Evolutionary conservation across 1,139 yeast species (phyloP).

Genomic region (Arxiozyma slooffiae): DNA sequence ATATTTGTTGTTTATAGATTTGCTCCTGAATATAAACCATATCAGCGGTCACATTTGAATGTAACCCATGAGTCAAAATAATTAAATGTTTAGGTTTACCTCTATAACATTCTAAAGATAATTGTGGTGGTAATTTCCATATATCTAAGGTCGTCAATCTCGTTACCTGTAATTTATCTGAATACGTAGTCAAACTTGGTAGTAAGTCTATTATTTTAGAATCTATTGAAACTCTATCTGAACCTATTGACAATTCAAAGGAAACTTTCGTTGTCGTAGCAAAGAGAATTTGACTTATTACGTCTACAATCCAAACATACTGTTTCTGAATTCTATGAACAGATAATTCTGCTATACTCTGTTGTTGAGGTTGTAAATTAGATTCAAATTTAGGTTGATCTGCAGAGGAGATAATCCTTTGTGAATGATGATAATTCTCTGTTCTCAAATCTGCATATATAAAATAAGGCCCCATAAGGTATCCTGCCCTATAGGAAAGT

Average conservation of each 20-base stretch:
- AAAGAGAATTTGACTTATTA: conserved; percentile 74
- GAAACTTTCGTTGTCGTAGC: conserved; percentile 59
- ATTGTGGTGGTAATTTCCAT: conserved; percentile 57
- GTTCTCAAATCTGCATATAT: conserved; percentile 75
- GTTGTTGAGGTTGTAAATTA: conserved; percentile 61
- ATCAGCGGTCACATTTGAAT: conserved; percentile 83
- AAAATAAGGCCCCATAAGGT: conserved; percentile 80
- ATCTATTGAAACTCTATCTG: conserved; percentile 34
- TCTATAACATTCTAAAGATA: conserved; percentile 32
- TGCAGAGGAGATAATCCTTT: conserved; percentile 51
- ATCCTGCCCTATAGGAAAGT: conserved; percentile 76
- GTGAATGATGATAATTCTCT: conserved; percentile 50
- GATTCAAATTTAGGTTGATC: conserved; percentile 73
- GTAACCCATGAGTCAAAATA: conserved; percentile 75
- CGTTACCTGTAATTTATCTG: conserved; percentile 39
- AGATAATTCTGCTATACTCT: conserved; percentile 45
- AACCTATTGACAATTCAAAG: conserved; percentile 60
- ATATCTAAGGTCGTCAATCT: conserved; percentile 57
- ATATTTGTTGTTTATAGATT: conserved; percentile 44
- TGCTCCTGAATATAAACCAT: conserved; percentile 79
- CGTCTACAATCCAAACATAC: conserved; percentile 75
- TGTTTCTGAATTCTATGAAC: conserved; percentile 37
- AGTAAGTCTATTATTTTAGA: conserved; percentile 19
- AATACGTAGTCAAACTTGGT: conserved; percentile 12
- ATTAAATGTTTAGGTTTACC: conserved; percentile 21